Conservation (phyloP, 805 yeast species). For the Saccharomycopsis schoenii region DNA sequence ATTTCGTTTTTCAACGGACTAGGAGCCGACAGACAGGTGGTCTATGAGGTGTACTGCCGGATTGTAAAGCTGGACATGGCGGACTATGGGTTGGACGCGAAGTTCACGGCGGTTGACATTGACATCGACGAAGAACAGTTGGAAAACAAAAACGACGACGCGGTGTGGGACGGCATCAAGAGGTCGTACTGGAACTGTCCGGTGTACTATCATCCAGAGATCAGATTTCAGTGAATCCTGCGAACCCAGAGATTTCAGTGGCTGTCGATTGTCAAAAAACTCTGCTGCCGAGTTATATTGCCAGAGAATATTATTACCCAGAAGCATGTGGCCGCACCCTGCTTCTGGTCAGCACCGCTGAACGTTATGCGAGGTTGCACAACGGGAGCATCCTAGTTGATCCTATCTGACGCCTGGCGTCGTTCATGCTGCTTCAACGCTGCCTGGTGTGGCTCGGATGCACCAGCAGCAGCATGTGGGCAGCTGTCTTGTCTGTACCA, state of each 20-base stretch:
- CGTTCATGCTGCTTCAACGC: no score
- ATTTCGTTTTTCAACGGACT: constrained; percentile 90
- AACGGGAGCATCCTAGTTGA: no score
- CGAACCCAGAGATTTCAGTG: no score
- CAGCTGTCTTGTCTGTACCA: not conserved
- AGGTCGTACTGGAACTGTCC: constrained; percentile 65
- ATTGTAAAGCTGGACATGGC: constrained; percentile 71
- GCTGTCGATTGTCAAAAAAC: no score
- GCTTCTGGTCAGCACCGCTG: no score
- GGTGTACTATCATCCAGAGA: constrained; percentile 56
- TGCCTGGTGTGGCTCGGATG: no score
- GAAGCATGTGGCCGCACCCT: no score
- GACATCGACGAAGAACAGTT: constrained; percentile 20
- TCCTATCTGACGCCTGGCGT: no score
- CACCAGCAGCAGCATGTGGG: no score
- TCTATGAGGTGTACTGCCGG: constrained; percentile 76
- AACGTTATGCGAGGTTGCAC: no score
- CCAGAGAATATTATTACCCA: no score
- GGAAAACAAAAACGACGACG: constrained; percentile 28
- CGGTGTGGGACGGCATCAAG: constrained; percentile 54
- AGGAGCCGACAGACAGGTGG: constrained; percentile 67
- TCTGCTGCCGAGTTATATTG: no score
- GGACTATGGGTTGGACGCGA: constrained; percentile 66
- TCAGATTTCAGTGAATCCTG: constrained; percentile 29
- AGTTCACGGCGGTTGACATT: constrained; percentile 40